Evolutionary conservation across 208 protist species (phyloP).

Genomic region (Angomonas ambiguus): DNA sequence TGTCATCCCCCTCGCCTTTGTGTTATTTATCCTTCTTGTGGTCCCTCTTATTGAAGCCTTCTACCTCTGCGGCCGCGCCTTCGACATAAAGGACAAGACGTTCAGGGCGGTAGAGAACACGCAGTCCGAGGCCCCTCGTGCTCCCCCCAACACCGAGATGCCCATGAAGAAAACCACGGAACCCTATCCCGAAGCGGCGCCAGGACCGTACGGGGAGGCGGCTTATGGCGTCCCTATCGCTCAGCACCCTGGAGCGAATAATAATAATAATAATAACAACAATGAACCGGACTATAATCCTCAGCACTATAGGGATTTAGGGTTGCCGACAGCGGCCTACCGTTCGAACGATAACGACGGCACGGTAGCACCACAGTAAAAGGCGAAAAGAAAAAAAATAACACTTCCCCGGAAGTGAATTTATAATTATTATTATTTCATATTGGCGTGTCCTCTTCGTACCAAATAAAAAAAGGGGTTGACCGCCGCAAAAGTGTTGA

Average conservation of each 20-base stretch:
- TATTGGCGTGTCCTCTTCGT: too few species aligned
- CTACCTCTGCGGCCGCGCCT: background rate
- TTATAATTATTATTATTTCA: too few species aligned
- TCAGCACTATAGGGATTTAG: too few species aligned
- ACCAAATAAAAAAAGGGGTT: background rate
- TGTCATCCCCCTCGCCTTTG: background rate
- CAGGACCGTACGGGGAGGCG: background rate
- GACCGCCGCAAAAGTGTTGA: background rate
- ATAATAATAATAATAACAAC: background rate
- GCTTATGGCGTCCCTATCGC: background rate
- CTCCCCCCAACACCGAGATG: too few species aligned
- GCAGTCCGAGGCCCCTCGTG: too few species aligned
- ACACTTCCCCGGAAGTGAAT: too few species aligned
- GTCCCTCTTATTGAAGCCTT: background rate
- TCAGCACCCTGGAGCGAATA: background rate
- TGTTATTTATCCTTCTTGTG: background rate
- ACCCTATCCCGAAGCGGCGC: background rate
- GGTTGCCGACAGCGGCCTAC: background rate
- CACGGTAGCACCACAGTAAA: too few species aligned
- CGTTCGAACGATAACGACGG: background rate
- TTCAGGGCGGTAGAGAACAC: background rate
- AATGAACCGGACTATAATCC: too few species aligned
- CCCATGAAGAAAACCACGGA: background rate
- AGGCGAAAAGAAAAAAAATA: too few species aligned
- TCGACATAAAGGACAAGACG: background rate